These are phyloP conservation scores for Sordariomycetes sp. DNA, from an alignment of 2,329 filamentous ascomycete genomes.

Conservation along the genomic window DNA sequence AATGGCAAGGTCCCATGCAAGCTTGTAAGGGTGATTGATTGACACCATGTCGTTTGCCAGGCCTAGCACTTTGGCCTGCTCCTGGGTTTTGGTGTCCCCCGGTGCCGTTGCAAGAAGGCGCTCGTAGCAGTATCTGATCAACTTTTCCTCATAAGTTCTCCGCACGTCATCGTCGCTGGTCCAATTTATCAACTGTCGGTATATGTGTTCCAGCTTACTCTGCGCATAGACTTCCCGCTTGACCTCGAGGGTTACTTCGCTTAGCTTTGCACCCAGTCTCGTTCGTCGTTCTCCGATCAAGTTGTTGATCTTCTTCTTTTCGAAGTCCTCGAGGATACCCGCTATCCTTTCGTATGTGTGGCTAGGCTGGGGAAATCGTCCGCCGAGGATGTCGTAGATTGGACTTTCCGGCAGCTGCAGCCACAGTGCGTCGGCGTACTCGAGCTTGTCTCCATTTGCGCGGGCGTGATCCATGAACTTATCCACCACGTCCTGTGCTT, in stretches of 20 bases:
- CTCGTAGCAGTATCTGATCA: constrained; percentile 74
- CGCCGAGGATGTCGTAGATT: constrained; percentile 76
- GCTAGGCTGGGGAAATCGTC: constrained; percentile 69
- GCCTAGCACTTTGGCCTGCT: constrained; percentile 64
- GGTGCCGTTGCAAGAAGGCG: constrained; percentile 58
- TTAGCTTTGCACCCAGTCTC: constrained; percentile 73
- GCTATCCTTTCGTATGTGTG: constrained; percentile 76
- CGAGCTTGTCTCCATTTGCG: constrained; percentile 58
- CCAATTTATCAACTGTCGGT: constrained; percentile 84
- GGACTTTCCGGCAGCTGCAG: constrained; percentile 72
- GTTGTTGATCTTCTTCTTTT: constrained; percentile 81
- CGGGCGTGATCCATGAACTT: constrained; percentile 71
- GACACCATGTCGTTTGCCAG: constrained; percentile 90
- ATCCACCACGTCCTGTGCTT: constrained; percentile 60
- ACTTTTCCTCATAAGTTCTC: constrained; percentile 81
- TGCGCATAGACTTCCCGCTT: constrained; percentile 72
- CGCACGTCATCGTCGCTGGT: constrained; percentile 76
- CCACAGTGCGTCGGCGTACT: constrained; percentile 69
- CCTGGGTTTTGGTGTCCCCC: constrained; percentile 55
- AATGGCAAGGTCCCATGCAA: constrained; percentile 85
- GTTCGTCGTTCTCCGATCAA: constrained; percentile 85
- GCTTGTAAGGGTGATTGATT: constrained; percentile 80
- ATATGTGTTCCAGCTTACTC: constrained; percentile 73
- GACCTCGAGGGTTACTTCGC: constrained; percentile 77
- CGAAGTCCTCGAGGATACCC: constrained; percentile 74